Conservation (phyloP, 495 filamentous ascomycete genomes). For the Aspergillus asperescens region DNA sequence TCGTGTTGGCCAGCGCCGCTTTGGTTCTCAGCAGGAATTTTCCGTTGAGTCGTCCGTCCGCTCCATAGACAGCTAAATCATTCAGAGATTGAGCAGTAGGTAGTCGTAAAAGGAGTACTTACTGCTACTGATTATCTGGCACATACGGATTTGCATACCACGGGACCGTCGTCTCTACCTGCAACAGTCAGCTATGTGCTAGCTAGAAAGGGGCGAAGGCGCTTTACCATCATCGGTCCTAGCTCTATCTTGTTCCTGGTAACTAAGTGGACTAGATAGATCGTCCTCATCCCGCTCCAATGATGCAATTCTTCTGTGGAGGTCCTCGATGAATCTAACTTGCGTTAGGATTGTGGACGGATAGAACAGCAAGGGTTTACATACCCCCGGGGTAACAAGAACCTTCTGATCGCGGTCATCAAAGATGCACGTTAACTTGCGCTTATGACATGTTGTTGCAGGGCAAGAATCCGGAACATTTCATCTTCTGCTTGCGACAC, state of each 20-base stretch:
- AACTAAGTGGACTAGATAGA: conserved; percentile 12
- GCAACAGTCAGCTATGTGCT: not conserved
- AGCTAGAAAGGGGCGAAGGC: not conserved
- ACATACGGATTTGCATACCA: conserved; percentile 40
- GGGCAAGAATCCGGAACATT: conserved; percentile 38
- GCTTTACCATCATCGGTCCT: conserved; percentile 4
- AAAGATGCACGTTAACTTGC: conserved; percentile 37
- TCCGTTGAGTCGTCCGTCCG: conserved; percentile 37
- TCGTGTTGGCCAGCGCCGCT: conserved; percentile 34
- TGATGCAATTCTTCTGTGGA: conserved; percentile 30
- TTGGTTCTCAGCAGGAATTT: conserved; percentile 39
- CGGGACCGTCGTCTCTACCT: not conserved
- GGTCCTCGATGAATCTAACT: conserved; percentile 34
- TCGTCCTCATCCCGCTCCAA: conserved; percentile 22
- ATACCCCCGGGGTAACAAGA: conserved; percentile 37
- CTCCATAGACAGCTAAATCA: conserved; percentile 37
- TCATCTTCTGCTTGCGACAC: conserved; percentile 45
- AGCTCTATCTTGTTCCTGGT: conserved; percentile 4
- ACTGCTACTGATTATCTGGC: conserved; percentile 39
- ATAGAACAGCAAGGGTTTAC: not conserved
- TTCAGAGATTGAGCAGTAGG: not conserved
- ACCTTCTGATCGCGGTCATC: conserved; percentile 41
- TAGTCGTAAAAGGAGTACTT: conserved; percentile 14
- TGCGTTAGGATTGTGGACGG: not conserved
- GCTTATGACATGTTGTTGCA: conserved; percentile 41